Percentiles rank a stretch among this genome's conserved stretches.
These are phyloP conservation scores for Maudiozyma humilis DNA, from an alignment of 1,139 yeast species.

Conservation along the genomic window DNA sequence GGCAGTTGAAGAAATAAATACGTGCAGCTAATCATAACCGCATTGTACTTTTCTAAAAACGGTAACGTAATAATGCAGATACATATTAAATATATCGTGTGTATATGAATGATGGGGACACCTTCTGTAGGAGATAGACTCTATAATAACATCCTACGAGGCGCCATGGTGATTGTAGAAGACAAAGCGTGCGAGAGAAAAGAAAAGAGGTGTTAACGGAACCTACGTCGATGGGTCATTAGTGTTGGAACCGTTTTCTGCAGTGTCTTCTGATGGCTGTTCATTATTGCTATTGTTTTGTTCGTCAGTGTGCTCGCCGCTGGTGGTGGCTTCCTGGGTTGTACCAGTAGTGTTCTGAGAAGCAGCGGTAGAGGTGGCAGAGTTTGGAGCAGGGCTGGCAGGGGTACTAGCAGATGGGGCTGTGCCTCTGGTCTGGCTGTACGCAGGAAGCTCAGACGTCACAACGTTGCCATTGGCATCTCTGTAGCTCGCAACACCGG, in stretches of 20 bases:
- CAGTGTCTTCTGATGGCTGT: not conserved
- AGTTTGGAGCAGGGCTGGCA: not conserved
- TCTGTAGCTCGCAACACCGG: slow-evolving; percentile 26
- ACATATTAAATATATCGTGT: not conserved
- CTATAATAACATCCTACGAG: not conserved
- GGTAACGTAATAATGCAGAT: not conserved
- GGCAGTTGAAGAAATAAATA: slow-evolving; percentile 12
- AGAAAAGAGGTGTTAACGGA: no score
- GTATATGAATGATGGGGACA: not conserved
- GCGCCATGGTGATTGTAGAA: not conserved
- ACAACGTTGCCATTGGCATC: slow-evolving; percentile 19
- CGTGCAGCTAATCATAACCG: not conserved
- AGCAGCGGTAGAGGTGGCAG: not conserved
- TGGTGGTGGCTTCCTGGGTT: not conserved
- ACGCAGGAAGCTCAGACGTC: slow-evolving; percentile 8
- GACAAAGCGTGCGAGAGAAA: no score
- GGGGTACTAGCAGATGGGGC: not conserved
- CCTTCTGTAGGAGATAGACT: not conserved
- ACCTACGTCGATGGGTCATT: not conserved
- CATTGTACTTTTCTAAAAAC: not conserved
- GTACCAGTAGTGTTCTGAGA: not conserved
- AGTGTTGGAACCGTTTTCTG: not conserved
- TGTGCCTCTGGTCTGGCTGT: not conserved
- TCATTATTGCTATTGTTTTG: not conserved
- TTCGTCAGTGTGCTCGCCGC: not conserved